Base-by-base conservation (phyloP, 2,329 filamentous ascomycete species). In the Xylaria sp. region DNA sequence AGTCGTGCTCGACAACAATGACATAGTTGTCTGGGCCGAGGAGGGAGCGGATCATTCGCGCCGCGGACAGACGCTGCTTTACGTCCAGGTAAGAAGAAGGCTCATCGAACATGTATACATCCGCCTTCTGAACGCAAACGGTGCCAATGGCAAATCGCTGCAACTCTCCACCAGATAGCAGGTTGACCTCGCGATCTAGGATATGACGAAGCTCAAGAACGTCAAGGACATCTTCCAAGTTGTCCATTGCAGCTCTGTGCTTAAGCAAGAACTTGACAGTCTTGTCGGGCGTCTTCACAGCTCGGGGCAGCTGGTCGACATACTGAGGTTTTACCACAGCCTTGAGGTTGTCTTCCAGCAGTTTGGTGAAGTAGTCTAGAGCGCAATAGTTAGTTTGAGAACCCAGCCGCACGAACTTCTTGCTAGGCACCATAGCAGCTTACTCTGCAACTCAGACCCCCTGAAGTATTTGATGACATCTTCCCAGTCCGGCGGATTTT, bases 61-160 rank as follows among this genome's bases (percentile, higher is more conserved):
- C 93, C 60, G 95, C 94, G 64, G 89, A 90, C 64, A 99, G 80
- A 87, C 94, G 90, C 78, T 99, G 94, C 84, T 97, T 97, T 71
- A 99, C 94, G 89, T 99, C 95, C 54, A 99, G 85, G 76, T 97
- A 99, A 37, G 94, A 99, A 39, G 93, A 97, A 17, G 95, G 95
- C 79, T 99, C 94, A 75, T 99, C 94, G 69, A 99, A 99, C 94
- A 99, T 97, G 82, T 99, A 99, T 9, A 96, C 91, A 73, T 99
- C 94, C 64, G 93, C 93, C 69, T 96, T 87, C 74, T 97, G 93
- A 19, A 97, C 92, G 69, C 92, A 96, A 60, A 96, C 92, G 47
- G 93, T 90, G 68, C 90, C 94, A 66, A 99, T 97, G 66, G 94
- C 94, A 68, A 99, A 99, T 76, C 94, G 89, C 76, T 99, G 94